Conservation (phyloP, 2,329 filamentous ascomycete genomes). For the Zopfia rhizophila region DNA sequence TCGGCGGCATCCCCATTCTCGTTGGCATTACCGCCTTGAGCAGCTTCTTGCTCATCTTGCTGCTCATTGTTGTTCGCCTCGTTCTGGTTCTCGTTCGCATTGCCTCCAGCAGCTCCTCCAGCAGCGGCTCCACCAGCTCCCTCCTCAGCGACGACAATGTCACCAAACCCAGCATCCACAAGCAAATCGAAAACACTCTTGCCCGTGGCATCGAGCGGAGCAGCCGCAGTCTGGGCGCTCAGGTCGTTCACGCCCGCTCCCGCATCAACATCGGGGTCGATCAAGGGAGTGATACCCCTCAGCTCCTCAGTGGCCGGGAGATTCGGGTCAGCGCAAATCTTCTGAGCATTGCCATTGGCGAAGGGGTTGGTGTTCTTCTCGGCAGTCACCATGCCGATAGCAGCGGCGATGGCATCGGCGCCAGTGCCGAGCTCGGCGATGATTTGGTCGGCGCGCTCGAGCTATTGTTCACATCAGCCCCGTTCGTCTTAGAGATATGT, state of each 20-base stretch:
- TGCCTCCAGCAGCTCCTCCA: constrained; percentile 37
- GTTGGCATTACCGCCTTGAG: constrained; percentile 1
- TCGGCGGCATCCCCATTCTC: constrained; percentile 16
- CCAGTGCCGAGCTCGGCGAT: constrained; percentile 69
- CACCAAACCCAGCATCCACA: constrained; percentile 69
- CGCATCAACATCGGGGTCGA: constrained; percentile 71
- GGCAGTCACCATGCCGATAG: constrained; percentile 70
- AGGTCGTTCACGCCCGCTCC: constrained; percentile 69
- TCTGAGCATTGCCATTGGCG: constrained; percentile 65
- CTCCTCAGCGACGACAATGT: constrained; percentile 63
- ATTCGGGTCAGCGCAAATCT: constrained; percentile 70
- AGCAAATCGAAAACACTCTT: constrained; percentile 73
- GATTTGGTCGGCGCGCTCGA: constrained; percentile 72
- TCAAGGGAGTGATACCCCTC: constrained; percentile 72
- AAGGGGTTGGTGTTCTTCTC: constrained; percentile 81
- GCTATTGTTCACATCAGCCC: constrained; percentile 52
- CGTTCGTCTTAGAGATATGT: not conserved
- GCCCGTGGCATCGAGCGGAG: constrained; percentile 69
- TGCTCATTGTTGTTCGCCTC: no score
- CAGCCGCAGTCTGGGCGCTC: constrained; percentile 62
- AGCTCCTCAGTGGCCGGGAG: constrained; percentile 70
- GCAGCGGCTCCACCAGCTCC: constrained; percentile 47
- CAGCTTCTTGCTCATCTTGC: no score
- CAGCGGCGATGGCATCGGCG: constrained; percentile 69
- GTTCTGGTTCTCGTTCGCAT: not conserved